Conservation (phyloP, 192 early-diverging fungal genomes). For the Linnemannia exigua region DNA sequence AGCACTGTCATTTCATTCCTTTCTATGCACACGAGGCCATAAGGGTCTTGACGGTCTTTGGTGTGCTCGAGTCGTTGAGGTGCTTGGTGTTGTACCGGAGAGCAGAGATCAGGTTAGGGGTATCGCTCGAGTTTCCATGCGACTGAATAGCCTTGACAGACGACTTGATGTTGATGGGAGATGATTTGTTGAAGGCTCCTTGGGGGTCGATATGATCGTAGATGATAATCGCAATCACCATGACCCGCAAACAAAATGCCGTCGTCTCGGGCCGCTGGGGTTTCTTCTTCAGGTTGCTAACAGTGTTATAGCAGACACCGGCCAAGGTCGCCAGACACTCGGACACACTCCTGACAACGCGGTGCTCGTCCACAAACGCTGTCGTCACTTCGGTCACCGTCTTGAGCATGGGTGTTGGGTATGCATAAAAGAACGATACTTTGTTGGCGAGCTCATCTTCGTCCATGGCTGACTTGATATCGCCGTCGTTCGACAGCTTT, state of each 20-base stretch:
- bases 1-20: not conserved
- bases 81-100: conserved; percentile 85
- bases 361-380: conserved; percentile 70
- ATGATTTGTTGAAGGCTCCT: conserved; percentile 84
- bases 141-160: conserved; percentile 78
- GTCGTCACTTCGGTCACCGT: conserved; percentile 85
- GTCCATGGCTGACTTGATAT: conserved; percentile 72
- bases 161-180: conserved; percentile 83
- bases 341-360: conserved; percentile 66
- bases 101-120: conserved; percentile 77
- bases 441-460: conserved; percentile 91
- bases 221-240: conserved; percentile 89
- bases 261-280: conserved; percentile 72
- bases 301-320: conserved; percentile 83
- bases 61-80: conserved; percentile 84
- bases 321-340: conserved; percentile 84
- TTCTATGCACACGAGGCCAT: conserved; percentile 55
- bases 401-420: conserved; percentile 94
- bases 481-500: conserved; percentile 72
- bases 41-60: conserved; percentile 73
- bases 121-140: conserved; percentile 65
- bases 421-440: conserved; percentile 97
- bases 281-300: conserved; percentile 73
- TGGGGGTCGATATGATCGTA: conserved; percentile 91
- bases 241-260: conserved; percentile 87